Evolutionary conservation across 305 asterid species (phyloP).

Genomic region (Andrographis paniculata): DNA sequence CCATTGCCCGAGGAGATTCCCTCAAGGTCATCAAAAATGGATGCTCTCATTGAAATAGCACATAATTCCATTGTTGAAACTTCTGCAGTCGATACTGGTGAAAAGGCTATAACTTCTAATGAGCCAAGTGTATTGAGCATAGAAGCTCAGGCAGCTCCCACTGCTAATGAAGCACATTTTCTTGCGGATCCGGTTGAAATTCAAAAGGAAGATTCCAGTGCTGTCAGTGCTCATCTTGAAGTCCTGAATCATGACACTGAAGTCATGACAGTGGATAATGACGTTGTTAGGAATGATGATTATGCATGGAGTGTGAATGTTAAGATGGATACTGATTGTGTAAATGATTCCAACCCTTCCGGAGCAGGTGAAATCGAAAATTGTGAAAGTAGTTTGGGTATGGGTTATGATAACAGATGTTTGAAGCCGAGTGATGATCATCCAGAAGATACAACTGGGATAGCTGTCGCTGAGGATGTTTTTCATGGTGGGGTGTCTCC

Average conservation of each 20-base stretch:
- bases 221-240: constrained; percentile 23
- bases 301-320: constrained; percentile 23
- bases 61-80: constrained; percentile 33
- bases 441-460: constrained; percentile 34
- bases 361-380: constrained; percentile 27
- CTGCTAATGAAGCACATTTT: constrained; percentile 23
- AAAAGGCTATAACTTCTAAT: constrained; percentile 22
- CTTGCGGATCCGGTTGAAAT: constrained; percentile 28
- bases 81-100: constrained; percentile 28
- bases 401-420: constrained; percentile 22
- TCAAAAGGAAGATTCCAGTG: constrained; percentile 26
- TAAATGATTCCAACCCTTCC: constrained; percentile 30
- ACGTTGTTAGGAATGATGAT: constrained; percentile 27
- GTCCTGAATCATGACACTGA: constrained; percentile 28
- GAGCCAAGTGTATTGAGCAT: constrained; percentile 26
- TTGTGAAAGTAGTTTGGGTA: constrained; percentile 26
- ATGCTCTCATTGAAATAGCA: constrained; percentile 48
- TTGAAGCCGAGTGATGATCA: constrained; percentile 31
- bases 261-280: constrained; percentile 21
- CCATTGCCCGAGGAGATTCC: constrained; percentile 28
- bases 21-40: constrained; percentile 39
- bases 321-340: constrained; percentile 25
- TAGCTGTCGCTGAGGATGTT: constrained; percentile 37
- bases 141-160: constrained; percentile 31
- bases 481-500: constrained; percentile 42